Conservation (phyloP, 1,284 basidiomycete species). For the Anthracocystis walkeri region DNA sequence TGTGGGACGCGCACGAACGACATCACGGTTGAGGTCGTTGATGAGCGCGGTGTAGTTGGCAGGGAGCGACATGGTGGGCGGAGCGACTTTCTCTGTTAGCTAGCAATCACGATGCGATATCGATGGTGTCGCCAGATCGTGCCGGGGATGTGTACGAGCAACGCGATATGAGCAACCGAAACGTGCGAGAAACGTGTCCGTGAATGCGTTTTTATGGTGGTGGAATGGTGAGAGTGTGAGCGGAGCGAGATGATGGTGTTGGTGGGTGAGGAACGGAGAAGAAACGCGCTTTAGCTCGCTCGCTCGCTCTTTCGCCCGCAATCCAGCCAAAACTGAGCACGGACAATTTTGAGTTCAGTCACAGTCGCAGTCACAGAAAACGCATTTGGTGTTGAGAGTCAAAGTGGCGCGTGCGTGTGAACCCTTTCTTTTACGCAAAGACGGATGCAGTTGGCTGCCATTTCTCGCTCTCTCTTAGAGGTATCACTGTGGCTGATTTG, state of each 20-base stretch:
- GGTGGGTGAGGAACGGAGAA: not conserved
- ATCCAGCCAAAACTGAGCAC: not conserved
- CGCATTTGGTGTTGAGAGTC: not conserved
- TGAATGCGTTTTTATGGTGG: not conserved
- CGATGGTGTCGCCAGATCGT: not conserved
- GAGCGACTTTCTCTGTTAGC: not conserved
- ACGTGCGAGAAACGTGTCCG: not conserved
- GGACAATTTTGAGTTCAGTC: not conserved
- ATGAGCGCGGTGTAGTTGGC: constrained; percentile 73
- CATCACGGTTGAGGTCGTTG: constrained; percentile 87
- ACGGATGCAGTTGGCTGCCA: not conserved
- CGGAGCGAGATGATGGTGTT: not conserved
- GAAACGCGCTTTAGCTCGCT: too few species aligned
- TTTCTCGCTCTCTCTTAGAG: not conserved
- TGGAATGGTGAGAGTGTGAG: not conserved
- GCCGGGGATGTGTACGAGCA: not conserved
- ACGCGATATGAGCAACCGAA: not conserved
- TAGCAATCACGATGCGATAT: not conserved
- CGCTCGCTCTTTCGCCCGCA: not conserved
- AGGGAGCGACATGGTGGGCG: constrained; percentile 29
- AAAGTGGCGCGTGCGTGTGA: constrained; percentile 11
- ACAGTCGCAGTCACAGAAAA: not conserved
- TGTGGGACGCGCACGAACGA: constrained; percentile 82
- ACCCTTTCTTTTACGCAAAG: constrained; percentile 4
- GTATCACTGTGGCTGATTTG: not conserved